Evolutionary conservation across 1,284 basidiomycete species (phyloP), one percentile per base, ranked within the genome.

Genomic region (Rhizoctonia solani): DNA sequence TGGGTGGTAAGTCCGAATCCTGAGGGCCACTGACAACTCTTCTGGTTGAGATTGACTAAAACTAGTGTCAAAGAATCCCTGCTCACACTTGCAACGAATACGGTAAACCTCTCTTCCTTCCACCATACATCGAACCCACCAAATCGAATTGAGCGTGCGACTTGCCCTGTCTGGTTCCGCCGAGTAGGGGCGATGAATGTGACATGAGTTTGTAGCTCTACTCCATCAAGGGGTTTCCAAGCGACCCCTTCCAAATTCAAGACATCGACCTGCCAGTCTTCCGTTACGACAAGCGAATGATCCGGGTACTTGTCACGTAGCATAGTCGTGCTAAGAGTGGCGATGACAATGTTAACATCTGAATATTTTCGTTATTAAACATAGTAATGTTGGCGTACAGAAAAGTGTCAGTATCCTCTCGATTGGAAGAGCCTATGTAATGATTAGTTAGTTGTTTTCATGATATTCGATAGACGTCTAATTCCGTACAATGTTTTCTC

Each of bases 301-400:
- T 82, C 80, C 2, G 88, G 87, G 73, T 89, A 85, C 11, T 86
- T 70, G 71, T 80, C 81, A 49, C 81, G 82, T 49, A 90, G 77
- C 27, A 79, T 75, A 67, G 84, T 77, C 32, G 59, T 63, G 23
- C 59, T 63, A 13, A 80, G 79, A n/a, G n/a, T 13, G 6, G 25
- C 25, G 25, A 29, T 53, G 25, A 32, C 86, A 86, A 67, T 41
- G 50, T 56, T 34, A 42, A 42, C 37, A 16, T 8, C 16, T 39
- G 37, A 16, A 19, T 46, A 32, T 30, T 44, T 54, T n/a, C n/a
- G n/a, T n/a, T n/a, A n/a, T n/a, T n/a, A n/a, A n/a, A n/a, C n/a
- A n/a, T n/a, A n/a, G n/a, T n/a, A n/a, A n/a, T n/a, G n/a, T n/a
- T n/a, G n/a, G n/a, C n/a, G n/a, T n/a, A 56, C 67, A 50, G 39